phyloP scores from a whole-genome alignment of 1,139 yeast genomes.

The Magnusiomyces ingens region DNA sequence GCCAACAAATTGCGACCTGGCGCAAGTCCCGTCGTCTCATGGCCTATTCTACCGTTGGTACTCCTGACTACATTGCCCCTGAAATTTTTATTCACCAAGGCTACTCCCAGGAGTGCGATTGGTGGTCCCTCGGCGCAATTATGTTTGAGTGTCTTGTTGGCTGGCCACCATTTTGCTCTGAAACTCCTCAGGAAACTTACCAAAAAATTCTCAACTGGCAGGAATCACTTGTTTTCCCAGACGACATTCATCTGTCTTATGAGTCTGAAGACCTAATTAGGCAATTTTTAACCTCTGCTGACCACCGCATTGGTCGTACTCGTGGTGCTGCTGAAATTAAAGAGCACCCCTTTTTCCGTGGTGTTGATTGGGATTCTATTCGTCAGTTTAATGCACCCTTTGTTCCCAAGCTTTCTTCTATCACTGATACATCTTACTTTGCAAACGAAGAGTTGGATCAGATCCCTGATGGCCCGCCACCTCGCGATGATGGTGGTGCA shows the following conservation, averaged over 20 bases:
- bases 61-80: constrained; percentile 98
- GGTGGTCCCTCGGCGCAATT: constrained; percentile 99
- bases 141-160: constrained; percentile 98
- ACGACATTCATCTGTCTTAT: constrained; percentile 86
- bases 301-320: constrained; percentile 79
- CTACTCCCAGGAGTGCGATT: constrained; percentile 97
- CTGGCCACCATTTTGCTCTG: constrained; percentile 99
- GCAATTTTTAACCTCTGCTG: constrained; percentile 73
- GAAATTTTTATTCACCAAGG: constrained; percentile 96
- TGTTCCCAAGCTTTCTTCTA: constrained; percentile 73
- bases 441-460: constrained; percentile 96
- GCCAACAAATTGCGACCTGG: constrained; percentile 99
- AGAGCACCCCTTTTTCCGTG: constrained; percentile 85
- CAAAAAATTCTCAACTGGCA: constrained; percentile 93
- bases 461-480: constrained; percentile 81
- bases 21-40: constrained; percentile 88
- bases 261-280: constrained; percentile 92
- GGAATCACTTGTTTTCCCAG: constrained; percentile 89
- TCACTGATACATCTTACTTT: constrained; percentile 95
- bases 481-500: constrained; percentile 19
- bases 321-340: constrained; percentile 95
- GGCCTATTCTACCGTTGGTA: constrained; percentile 99
- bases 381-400: constrained; percentile 94
- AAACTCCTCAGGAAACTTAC: constrained; percentile 97
- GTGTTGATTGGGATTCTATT: constrained; percentile 89